A percentile compares a stretch with the other conserved stretches of the same genome.
phyloP scores from a whole-genome alignment of 1,284 basidiomycete species.

The Naganishia sp. region DNA sequence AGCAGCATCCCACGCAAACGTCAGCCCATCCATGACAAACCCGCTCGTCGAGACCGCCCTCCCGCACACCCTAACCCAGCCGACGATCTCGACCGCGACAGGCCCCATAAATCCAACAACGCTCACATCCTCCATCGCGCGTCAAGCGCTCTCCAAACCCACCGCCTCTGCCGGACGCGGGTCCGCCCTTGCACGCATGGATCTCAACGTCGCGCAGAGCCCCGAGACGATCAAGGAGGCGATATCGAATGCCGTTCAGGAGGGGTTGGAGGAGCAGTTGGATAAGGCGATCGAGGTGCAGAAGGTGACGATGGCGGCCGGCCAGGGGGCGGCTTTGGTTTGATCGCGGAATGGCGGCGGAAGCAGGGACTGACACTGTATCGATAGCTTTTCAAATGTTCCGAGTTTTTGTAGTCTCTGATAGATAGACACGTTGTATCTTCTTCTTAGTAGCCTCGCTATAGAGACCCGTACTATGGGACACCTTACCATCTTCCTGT shows the following conservation, averaged over 20 bases:
- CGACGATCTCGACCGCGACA: neutral
- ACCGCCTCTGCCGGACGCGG: neutral
- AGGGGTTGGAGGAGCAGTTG: constrained; percentile 22
- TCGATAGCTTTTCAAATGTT: neutral
- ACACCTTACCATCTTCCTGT: too few relatives aligned
- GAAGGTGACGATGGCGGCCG: neutral
- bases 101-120: constrained; percentile 2
- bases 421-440: constrained; percentile 5
- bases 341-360: neutral
- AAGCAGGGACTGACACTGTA: constrained; percentile 7
- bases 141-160: constrained; percentile 14
- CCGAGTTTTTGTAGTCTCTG: neutral
- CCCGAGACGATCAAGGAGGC: constrained; percentile 19
- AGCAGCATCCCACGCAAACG: neutral
- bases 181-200: constrained; percentile 16
- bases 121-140: constrained; percentile 20
- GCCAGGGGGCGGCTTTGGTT: neutral
- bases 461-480: too few relatives aligned
- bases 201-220: constrained; percentile 17
- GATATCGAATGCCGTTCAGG: constrained; percentile 22
- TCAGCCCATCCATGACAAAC: neutral
- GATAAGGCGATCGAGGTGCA: constrained; percentile 28
- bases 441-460: too few relatives aligned
- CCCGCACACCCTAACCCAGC: neutral
- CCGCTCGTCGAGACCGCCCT: constrained; percentile 5